phyloP scores from a whole-genome alignment of 2,329 filamentous ascomycete species.

The Pseudogymnoascus sp. region DNA sequence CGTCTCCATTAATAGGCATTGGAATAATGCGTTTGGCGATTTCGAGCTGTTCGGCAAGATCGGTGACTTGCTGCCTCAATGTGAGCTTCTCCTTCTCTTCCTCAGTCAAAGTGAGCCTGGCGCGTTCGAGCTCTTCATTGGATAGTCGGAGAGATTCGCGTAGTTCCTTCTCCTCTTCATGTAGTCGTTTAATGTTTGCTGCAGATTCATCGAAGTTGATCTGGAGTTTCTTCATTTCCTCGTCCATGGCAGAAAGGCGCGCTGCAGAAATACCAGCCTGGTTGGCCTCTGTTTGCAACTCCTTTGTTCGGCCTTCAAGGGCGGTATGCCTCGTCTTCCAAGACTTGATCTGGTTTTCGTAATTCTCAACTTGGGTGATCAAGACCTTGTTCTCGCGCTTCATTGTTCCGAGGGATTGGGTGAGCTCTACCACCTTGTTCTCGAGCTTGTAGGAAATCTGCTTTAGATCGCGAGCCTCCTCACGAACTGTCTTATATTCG shows the following conservation, averaged over 20 bases:
- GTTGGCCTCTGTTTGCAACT: slow-evolving; percentile 92
- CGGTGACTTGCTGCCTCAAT: slow-evolving; percentile 77
- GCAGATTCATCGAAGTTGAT: slow-evolving; percentile 82
- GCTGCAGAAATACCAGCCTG: slow-evolving; percentile 94
- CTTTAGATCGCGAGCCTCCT: slow-evolving; percentile 96
- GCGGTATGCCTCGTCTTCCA: slow-evolving; percentile 90
- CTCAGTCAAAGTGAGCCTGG: slow-evolving; percentile 63
- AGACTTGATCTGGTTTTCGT: slow-evolving; percentile 90
- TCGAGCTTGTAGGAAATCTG: slow-evolving; percentile 99
- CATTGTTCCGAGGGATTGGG: slow-evolving; percentile 83
- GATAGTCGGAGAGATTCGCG: slow-evolving; percentile 73
- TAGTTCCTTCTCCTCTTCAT: slow-evolving; percentile 84
- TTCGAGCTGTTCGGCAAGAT: slow-evolving; percentile 88
- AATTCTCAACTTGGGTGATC: slow-evolving; percentile 82
- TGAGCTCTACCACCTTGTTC: slow-evolving; percentile 98
- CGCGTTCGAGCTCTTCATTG: slow-evolving; percentile 70
- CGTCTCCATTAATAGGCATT: slow-evolving; percentile 61
- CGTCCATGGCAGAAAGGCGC: slow-evolving; percentile 81
- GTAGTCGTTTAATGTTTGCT: slow-evolving; percentile 82
- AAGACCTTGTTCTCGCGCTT: slow-evolving; percentile 92
- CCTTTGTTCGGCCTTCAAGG: slow-evolving; percentile 81
- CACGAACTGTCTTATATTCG: slow-evolving; percentile 82
- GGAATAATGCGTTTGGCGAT: slow-evolving; percentile 57
- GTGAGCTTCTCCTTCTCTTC: slow-evolving; percentile 79
- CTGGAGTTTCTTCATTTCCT: slow-evolving; percentile 90